Conservation (phyloP, 1,284 basidiomycete species). For the Inonotus obliquus region DNA sequence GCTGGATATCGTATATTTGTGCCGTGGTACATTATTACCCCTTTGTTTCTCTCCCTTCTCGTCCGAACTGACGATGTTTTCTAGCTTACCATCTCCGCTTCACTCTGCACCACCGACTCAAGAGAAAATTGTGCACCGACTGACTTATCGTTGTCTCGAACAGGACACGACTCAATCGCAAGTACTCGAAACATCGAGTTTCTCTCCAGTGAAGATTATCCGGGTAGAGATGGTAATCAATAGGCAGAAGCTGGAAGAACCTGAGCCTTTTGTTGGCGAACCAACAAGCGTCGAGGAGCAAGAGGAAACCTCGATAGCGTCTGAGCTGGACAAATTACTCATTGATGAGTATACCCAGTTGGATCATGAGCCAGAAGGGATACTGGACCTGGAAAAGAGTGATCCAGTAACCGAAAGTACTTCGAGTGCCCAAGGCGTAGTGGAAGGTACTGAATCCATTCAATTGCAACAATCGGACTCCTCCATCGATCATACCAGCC, state of each 20-base stretch:
- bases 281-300: neutral
- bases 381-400: no score
- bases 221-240: conserved; percentile 36
- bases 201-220: conserved; percentile 24
- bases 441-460: neutral
- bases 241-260: neutral
- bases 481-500: neutral
- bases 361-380: no score
- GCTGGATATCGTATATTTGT: conserved; percentile 40
- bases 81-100: conserved; percentile 40
- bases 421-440: neutral
- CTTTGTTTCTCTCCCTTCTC: neutral
- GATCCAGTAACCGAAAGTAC: no score
- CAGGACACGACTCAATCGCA: neutral
- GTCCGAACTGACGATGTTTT: neutral
- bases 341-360: neutral
- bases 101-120: conserved; percentile 32
- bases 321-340: neutral
- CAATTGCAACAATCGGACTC: neutral
- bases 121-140: conserved; percentile 44
- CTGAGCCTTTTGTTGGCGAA: neutral
- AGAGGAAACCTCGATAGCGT: neutral
- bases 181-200: neutral
- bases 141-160: conserved; percentile 46
- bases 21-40: conserved; percentile 41